A percentile compares a stretch with the other conserved stretches of the same genome.
phyloP scores from a whole-genome alignment of 2,329 filamentous ascomycete species.

The Knoxdaviesia capensis region DNA sequence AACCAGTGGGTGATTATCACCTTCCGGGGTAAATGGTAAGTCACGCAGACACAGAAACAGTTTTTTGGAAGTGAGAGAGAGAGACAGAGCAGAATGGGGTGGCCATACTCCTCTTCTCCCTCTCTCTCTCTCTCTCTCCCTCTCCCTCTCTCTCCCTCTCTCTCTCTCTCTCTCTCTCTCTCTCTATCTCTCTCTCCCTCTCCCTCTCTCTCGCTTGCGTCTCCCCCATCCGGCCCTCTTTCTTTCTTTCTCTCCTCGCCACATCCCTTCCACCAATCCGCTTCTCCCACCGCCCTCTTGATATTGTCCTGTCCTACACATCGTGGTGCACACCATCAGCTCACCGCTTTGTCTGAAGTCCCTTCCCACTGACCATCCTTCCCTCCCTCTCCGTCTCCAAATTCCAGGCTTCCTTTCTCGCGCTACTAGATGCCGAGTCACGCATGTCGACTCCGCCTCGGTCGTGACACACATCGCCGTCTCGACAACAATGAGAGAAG shows the following conservation, averaged over 20 bases:
- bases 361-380: no score
- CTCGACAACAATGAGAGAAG: no score
- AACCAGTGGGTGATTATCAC: conserved; percentile 72
- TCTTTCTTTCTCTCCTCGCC: neutral
- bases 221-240: neutral
- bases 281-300: no score
- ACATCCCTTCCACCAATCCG: neutral
- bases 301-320: no score
- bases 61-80: neutral
- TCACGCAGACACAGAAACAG: conserved; percentile 3
- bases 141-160: neutral
- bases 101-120: neutral
- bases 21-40: conserved; percentile 64
- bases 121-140: neutral
- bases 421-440: no score
- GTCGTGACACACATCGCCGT: no score
- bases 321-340: no score
- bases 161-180: neutral
- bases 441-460: no score
- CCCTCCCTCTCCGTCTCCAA: no score
- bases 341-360: no score
- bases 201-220: neutral
- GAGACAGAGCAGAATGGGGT: neutral
- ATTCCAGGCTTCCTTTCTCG: no score
- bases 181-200: neutral